Evolutionary conservation across 305 asterid species (phyloP), one percentile per base, ranked within the genome.

Genomic region (Lippia alba): DNA sequence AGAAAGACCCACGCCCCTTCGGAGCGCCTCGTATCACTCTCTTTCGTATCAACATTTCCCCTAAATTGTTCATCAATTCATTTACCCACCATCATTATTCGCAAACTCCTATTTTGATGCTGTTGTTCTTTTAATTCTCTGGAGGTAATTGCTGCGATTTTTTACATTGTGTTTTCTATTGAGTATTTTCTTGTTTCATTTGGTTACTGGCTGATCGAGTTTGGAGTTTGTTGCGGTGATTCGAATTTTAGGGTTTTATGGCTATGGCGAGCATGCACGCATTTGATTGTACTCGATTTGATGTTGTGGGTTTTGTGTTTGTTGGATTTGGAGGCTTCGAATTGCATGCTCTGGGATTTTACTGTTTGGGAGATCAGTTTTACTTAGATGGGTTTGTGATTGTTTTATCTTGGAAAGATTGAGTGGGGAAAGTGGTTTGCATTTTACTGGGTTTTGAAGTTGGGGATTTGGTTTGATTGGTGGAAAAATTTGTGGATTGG

Each of bases 21-120:
- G 74, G 63, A 56, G 70, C 76, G 72, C 81, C 84, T 80, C 75
- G 75, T 71, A 68, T 78, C 66, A 32, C 77, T 66, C 59, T 41
- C 30, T 24, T 1, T 1, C 30, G 30, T 24, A 24, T 24, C 30
- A 24, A 24, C 2, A 32, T 40, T 45, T 55, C 71, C 30, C 30
- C 40, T 39, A 2, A 18, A 33, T 54, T 45, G 32, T 11, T 41
- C 16, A 55, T 32, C 70, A n/a, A 53, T 51, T 41, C 45, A 65
- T 70, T 63, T 6, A 51, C 64, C 65, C 50, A n/a, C n/a, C 59
- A 16, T 50, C 66, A 12, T 33, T 45, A 56, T 44, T 40, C 33
- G 11, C 44, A 32, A 33, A 46, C 41, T 59, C 61, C 15, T 40
- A 46, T 78, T 71, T 75, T 68, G 66, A 15, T 59, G 33, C 66